A percentile compares a stretch with the other conserved stretches of the same genome.
These are phyloP conservation scores for Pachysolen tannophilus DNA, from an alignment of 805 yeast species.

Conservation along the genomic window DNA sequence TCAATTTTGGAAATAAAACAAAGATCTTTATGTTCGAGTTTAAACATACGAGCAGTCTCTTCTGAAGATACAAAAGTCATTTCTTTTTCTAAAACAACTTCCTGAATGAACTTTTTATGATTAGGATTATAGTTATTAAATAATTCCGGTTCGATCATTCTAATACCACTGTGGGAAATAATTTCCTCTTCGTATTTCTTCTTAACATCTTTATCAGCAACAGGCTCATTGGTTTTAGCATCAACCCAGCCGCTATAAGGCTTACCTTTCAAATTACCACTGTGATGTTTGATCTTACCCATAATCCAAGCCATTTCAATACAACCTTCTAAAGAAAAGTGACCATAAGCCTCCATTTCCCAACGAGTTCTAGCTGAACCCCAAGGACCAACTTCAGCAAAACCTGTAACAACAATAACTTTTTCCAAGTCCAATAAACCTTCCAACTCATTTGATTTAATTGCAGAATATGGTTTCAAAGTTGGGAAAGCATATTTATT, in stretches of 20 bases:
- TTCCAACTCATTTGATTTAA: slow-evolving; percentile 75
- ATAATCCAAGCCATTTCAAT: slow-evolving; percentile 99
- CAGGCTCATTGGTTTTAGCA: slow-evolving; percentile 84
- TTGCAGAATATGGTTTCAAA: slow-evolving; percentile 66
- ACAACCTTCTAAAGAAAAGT: slow-evolving; percentile 94
- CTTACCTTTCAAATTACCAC: slow-evolving; percentile 81
- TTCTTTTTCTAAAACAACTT: slow-evolving; percentile 93
- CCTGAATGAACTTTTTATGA: slow-evolving; percentile 89
- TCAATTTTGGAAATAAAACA: slow-evolving; percentile 86
- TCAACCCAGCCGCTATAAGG: slow-evolving; percentile 98
- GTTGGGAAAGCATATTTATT: slow-evolving; percentile 90
- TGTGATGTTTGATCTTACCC: slow-evolving; percentile 95
- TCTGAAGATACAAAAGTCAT: slow-evolving; percentile 92
- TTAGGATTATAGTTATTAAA: slow-evolving; percentile 92
- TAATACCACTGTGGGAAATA: slow-evolving; percentile 91
- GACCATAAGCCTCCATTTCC: slow-evolving; percentile 97
- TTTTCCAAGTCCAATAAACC: slow-evolving; percentile 89
- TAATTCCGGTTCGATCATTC: slow-evolving; percentile 93
- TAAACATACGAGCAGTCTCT: slow-evolving; percentile 93
- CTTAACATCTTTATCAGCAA: slow-evolving; percentile 92
- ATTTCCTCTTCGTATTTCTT: slow-evolving; percentile 83
- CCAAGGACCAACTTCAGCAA: slow-evolving; percentile 99
- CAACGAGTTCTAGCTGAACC: slow-evolving; percentile 98
- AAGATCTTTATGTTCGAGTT: slow-evolving; percentile 86
- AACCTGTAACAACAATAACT: slow-evolving; percentile 94